Conservation (phyloP, 2,329 filamentous ascomycete genomes). For the Penicillium expansum region DNA sequence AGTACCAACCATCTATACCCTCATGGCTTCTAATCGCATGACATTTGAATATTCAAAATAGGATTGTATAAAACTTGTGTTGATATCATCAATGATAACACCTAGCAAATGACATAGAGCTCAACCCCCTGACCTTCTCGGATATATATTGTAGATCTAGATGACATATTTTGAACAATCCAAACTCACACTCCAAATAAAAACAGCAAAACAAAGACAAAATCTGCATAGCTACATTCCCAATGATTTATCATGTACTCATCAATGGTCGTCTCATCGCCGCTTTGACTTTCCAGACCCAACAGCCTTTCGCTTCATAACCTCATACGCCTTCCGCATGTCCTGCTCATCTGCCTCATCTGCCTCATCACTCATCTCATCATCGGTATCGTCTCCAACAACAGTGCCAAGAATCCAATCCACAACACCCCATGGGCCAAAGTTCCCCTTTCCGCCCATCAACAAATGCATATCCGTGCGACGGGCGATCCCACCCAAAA, state of each 20-base stretch:
- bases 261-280: slow-evolving; percentile 3
- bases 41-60: background rate
- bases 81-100: background rate
- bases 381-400: slow-evolving; percentile 47
- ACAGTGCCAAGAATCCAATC: slow-evolving; percentile 47
- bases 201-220: background rate
- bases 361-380: slow-evolving; percentile 47
- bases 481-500: slow-evolving; percentile 58
- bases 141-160: background rate
- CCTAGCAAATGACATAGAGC: too few relatives aligned
- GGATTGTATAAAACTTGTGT: too few relatives aligned
- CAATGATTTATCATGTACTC: background rate
- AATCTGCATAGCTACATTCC: background rate
- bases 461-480: slow-evolving; percentile 56
- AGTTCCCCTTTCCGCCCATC: slow-evolving; percentile 46
- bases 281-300: slow-evolving; percentile 9
- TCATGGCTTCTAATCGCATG: background rate
- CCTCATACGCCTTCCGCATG: slow-evolving; percentile 28
- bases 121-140: background rate
- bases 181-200: background rate
- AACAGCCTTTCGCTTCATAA: slow-evolving; percentile 30
- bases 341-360: slow-evolving; percentile 37
- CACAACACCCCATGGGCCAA: slow-evolving; percentile 45
- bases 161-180: background rate
- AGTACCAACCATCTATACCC: background rate